Evolutionary conservation across 495 filamentous ascomycete genomes (phyloP).

Genomic region (Penicillium bialowiezense): DNA sequence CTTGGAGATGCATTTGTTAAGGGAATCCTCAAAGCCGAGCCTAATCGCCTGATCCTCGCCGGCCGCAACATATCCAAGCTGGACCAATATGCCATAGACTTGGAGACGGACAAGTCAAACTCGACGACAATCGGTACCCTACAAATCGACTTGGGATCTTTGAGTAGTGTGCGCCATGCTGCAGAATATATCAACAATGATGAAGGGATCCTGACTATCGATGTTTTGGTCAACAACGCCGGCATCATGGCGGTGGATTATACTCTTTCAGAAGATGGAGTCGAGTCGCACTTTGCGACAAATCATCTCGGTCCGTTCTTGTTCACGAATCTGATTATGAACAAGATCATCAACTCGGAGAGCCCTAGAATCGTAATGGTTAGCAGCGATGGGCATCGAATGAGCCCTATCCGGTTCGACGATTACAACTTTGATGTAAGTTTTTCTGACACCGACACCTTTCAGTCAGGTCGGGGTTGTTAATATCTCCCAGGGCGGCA

Average conservation of each 20-base stretch:
- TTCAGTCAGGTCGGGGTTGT: too few relatives aligned
- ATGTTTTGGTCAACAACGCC: slow-evolving; percentile 72
- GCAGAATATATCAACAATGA: slow-evolving; percentile 45
- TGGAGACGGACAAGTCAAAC: slow-evolving; percentile 29
- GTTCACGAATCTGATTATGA: slow-evolving; percentile 55
- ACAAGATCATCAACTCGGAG: slow-evolving; percentile 32
- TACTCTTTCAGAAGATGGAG: slow-evolving; percentile 32
- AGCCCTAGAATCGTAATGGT: slow-evolving; percentile 27
- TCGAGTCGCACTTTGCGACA: slow-evolving; percentile 54
- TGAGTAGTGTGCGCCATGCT: slow-evolving; percentile 44
- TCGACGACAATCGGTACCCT: slow-evolving; percentile 34
- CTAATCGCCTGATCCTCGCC: slow-evolving; percentile 52
- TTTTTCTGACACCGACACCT: background rate
- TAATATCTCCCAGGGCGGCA: slow-evolving; percentile 47
- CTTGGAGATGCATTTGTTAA: slow-evolving; percentile 47
- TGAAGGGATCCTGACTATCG: slow-evolving; percentile 49
- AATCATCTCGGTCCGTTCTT: slow-evolving; percentile 60
- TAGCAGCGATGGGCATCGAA: slow-evolving; percentile 36
- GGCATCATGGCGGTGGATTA: slow-evolving; percentile 56
- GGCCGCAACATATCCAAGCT: slow-evolving; percentile 45
- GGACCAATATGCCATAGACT: slow-evolving; percentile 29
- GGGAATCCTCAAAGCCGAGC: slow-evolving; percentile 47
- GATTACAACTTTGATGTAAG: slow-evolving; percentile 54
- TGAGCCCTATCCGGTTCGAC: slow-evolving; percentile 43
- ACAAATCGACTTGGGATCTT: slow-evolving; percentile 41